Conservation (phyloP, 768 basidiomycete species). For the Termitomyces bulborhizus region DNA sequence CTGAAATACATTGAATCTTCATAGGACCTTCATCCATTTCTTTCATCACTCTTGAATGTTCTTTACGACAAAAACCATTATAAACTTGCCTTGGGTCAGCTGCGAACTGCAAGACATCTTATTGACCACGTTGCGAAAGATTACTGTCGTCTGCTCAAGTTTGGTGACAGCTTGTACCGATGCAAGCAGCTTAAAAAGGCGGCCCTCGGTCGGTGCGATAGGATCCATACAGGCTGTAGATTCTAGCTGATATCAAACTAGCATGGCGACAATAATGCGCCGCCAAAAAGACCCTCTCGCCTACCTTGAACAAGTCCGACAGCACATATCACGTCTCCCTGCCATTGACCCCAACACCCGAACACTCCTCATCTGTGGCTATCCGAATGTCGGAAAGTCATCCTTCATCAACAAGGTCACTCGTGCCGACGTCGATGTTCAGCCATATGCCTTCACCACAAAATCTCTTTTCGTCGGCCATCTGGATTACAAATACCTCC, state of each 20-base stretch:
- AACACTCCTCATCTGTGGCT: constrained; percentile 95
- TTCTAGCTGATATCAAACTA: constrained; percentile 20
- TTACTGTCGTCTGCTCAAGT: constrained; percentile 94
- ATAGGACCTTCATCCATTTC: constrained; percentile 91
- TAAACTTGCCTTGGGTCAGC: constrained; percentile 96
- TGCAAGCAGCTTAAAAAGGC: constrained; percentile 99
- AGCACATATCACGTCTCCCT: constrained; percentile 97
- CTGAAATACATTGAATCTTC: background rate
- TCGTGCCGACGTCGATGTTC: constrained; percentile 97
- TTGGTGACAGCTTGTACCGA: constrained; percentile 95
- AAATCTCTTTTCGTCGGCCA: constrained; percentile 98
- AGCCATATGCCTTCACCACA: constrained; percentile 99
- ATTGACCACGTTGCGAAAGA: constrained; percentile 98
- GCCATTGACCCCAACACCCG: constrained; percentile 98
- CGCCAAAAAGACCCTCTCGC: constrained; percentile 98
- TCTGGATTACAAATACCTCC: constrained; percentile 97
- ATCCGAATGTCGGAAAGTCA: constrained; percentile 99
- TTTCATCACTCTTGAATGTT: constrained; percentile 94
- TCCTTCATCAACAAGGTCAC: constrained; percentile 99
- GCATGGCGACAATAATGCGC: constrained; percentile 98
- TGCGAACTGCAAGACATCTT: constrained; percentile 91
- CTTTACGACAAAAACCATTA: constrained; percentile 99
- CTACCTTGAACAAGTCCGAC: constrained; percentile 97
- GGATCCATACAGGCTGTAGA: background rate
- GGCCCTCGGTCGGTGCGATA: constrained; percentile 86